Evolutionary conservation across 352 stramenopile genomes (phyloP).

Genomic region (Phytophthora pisi): DNA sequence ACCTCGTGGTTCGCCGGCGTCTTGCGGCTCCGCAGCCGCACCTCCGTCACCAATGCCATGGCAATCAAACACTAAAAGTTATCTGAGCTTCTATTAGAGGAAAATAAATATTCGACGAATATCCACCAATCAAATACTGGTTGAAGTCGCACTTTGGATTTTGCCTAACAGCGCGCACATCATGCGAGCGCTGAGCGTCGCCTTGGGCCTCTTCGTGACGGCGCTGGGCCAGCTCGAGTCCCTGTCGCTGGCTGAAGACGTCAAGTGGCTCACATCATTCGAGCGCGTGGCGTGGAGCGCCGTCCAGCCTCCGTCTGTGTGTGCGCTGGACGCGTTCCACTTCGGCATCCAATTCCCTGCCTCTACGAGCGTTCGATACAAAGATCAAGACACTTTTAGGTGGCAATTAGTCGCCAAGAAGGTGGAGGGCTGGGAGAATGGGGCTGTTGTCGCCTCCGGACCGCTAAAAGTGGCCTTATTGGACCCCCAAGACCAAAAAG

Average conservation of each 20-base stretch:
- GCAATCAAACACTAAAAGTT: slow-evolving; percentile 2
- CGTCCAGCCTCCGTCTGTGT: slow-evolving; percentile 11
- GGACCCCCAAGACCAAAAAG: background rate
- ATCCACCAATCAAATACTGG: slow-evolving; percentile 28
- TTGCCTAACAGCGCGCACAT: background rate
- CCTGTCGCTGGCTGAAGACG: background rate
- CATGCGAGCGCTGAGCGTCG: slow-evolving; percentile 10
- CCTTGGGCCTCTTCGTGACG: slow-evolving; percentile 10
- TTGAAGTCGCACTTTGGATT: slow-evolving; percentile 37
- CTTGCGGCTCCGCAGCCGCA: slow-evolving; percentile 30
- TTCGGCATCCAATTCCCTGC: slow-evolving; percentile 36
- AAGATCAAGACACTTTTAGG: slow-evolving; percentile 22
- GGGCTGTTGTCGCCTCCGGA: slow-evolving; percentile 20
- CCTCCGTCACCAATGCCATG: slow-evolving; percentile 34
- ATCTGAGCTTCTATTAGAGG: slow-evolving; percentile 10
- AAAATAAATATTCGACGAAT: background rate
- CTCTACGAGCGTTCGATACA: slow-evolving; percentile 4
- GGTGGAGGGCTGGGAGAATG: slow-evolving; percentile 17
- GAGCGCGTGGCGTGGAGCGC: slow-evolving; percentile 15
- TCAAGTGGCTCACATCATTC: slow-evolving; percentile 13
- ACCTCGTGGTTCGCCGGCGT: slow-evolving; percentile 21
- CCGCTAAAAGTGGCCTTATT: slow-evolving; percentile 8
- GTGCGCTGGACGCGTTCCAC: slow-evolving; percentile 39
- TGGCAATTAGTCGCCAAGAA: slow-evolving; percentile 36
- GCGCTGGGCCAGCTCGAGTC: background rate